phyloP scores from a whole-genome alignment of 305 asterid species.

The Solanum aculeatissimum region DNA sequence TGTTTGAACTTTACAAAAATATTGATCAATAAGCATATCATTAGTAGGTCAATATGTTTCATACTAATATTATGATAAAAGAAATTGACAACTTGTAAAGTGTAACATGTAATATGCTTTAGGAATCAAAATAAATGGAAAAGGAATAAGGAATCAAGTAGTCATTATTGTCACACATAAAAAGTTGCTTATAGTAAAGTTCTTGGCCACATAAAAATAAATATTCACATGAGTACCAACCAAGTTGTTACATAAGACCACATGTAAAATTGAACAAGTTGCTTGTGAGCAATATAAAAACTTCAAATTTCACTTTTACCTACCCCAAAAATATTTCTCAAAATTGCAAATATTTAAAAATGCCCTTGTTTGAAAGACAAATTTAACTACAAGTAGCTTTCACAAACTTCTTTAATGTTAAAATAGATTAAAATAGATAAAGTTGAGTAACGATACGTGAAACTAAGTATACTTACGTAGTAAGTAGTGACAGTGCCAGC shows the following conservation, averaged over 20 bases:
- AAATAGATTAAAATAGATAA: not conserved
- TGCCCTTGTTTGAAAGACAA: too few relatives aligned
- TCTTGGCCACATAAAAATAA: not conserved
- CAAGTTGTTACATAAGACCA: not conserved
- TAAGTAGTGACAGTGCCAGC: constrained; percentile 84
- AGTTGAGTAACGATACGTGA: rapidly evolving
- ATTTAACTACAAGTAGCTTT: not conserved
- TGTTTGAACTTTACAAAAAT: not conserved
- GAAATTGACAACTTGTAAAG: not conserved
- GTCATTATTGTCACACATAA: not conserved
- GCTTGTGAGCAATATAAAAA: too few relatives aligned
- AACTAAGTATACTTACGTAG: constrained; percentile 26
- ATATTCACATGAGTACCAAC: not conserved
- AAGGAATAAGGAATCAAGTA: not conserved
- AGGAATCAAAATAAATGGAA: not conserved
- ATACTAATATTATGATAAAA: not conserved
- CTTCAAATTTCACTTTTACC: too few relatives aligned
- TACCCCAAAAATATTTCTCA: too few relatives aligned
- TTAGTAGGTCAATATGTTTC: not conserved
- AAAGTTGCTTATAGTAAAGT: not conserved
- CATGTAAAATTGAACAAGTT: not conserved
- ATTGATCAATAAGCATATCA: not conserved
- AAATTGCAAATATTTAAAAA: too few relatives aligned
- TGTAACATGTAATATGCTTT: not conserved
- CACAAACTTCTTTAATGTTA: not conserved